Evolutionary conservation across 768 basidiomycete species (phyloP), one percentile per base, ranked within the genome.

Genomic region (Strobilomyces echinocephalus): DNA sequence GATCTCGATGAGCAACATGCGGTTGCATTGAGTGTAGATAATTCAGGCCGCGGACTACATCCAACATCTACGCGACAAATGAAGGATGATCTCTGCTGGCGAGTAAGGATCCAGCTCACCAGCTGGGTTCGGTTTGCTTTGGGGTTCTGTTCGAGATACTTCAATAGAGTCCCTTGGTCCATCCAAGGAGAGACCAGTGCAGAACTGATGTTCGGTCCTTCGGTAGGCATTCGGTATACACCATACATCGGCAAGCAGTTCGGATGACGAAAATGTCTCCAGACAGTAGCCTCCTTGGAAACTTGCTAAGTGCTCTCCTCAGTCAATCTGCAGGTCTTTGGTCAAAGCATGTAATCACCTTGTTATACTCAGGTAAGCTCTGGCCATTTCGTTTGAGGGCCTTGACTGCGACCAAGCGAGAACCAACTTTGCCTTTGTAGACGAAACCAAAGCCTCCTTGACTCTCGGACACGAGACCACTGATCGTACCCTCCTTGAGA

Each of bases 21-120:
- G 72, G 73, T 34, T 60, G 48, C 55, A 70, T 66, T 0, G 71
- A 74, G 52, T 79, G 78, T 14, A 79, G 57, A 48, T 79, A 76
- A 5, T 67, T 45, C 42, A 79, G 56, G 14, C 78, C 78, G n/a
- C 70, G 63, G 24, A 72, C 71, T 18, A 77, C 63, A 49, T 79
- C 78, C 11, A 73, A 59, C 39, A 77, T 70, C 77, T 79, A 46
- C 16, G 18, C 7, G 28, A 36, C 31, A 8, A 12, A 33, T 52
- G 33, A 47, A 35, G n/a, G 8, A 12, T 48, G 26, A 52, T 28
- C 11, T 3, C 4, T 30, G 2, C 21, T 14, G 24, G n/a, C 5
- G 21, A 49, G 11, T 38, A 54, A 45, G 11, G n/a, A 14, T 11
- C 30, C 21, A 30, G 35, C 68, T 64, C 54, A 76, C 75, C 59